Percentiles rank a stretch among this genome's conserved stretches.
Evolutionary conservation across 768 basidiomycete genomes (phyloP).

Genomic region (Xanthoconium purpureum): DNA sequence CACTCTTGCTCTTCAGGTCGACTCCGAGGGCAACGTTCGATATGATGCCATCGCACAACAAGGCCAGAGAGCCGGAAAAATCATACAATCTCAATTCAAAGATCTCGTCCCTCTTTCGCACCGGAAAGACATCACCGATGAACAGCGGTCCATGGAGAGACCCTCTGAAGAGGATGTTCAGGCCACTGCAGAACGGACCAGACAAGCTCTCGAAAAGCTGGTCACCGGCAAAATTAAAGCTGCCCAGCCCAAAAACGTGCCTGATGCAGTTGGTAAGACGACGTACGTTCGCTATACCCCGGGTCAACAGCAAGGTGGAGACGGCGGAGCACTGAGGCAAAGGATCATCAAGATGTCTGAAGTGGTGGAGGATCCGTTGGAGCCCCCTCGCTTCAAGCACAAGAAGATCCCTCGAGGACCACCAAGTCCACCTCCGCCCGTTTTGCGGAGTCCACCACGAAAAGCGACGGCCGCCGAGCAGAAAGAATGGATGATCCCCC

Average conservation of each 20-base stretch:
- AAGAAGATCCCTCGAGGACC: constrained; percentile 98
- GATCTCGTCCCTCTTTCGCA: constrained; percentile 92
- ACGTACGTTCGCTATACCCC: constrained; percentile 96
- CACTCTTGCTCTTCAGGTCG: constrained; percentile 94
- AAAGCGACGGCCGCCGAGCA: constrained; percentile 96
- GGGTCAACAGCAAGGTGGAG: constrained; percentile 73
- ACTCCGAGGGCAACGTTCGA: constrained; percentile 92
- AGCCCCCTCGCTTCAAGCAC: constrained; percentile 96
- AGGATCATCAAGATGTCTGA: constrained; percentile 99
- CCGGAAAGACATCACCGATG: constrained; percentile 82
- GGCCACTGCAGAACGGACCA: constrained; percentile 87
- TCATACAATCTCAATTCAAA: constrained; percentile 94
- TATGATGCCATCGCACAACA: constrained; percentile 97
- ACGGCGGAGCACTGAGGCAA: constrained; percentile 68
- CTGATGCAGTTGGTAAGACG: constrained; percentile 78
- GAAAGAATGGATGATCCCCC: constrained; percentile 99
- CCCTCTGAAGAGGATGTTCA: constrained; percentile 93
- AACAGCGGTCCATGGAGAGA: constrained; percentile 75
- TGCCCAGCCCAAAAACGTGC: constrained; percentile 94
- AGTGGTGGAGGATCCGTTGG: constrained; percentile 95
- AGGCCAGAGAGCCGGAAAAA: constrained; percentile 83
- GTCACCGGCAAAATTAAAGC: constrained; percentile 97
- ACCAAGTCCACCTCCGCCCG: constrained; percentile 93
- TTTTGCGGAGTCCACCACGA: constrained; percentile 90
- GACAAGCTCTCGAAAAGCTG: constrained; percentile 88